Conservation (phyloP, 805 yeast species). For the Metschnikowia dekortorum region DNA sequence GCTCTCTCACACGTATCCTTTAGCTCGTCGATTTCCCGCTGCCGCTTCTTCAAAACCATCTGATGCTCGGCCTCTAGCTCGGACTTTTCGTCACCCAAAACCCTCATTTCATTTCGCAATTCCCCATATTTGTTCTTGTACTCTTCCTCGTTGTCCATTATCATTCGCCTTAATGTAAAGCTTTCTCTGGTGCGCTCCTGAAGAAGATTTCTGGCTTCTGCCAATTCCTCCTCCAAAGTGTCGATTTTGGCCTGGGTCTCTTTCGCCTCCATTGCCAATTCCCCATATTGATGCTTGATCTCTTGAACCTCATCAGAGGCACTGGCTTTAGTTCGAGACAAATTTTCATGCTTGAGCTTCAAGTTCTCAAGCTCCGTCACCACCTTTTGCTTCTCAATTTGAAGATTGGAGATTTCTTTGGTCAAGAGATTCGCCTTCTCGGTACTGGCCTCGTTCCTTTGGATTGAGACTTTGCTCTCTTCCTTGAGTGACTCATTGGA, state of each 20-base stretch:
- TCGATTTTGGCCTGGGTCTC: slow-evolving; percentile 63
- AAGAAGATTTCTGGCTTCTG: slow-evolving; percentile 64
- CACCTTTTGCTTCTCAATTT: slow-evolving; percentile 40
- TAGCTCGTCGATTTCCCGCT: slow-evolving; percentile 62
- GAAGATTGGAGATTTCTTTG: slow-evolving; percentile 37
- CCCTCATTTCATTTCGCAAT: slow-evolving; percentile 46
- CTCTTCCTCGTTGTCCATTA: slow-evolving; percentile 64
- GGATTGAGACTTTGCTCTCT: slow-evolving; percentile 37
- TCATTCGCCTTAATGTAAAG: slow-evolving; percentile 60
- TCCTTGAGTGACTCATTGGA: slow-evolving; percentile 31
- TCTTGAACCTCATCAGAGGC: slow-evolving; percentile 39
- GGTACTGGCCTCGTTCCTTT: slow-evolving; percentile 38
- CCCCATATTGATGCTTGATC: slow-evolving; percentile 67
- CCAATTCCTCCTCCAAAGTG: slow-evolving; percentile 74
- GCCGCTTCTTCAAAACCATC: slow-evolving; percentile 47
- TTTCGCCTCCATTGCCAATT: slow-evolving; percentile 57
- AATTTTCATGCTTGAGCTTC: slow-evolving; percentile 32
- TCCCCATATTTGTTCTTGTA: slow-evolving; percentile 52
- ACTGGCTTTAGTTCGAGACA: slow-evolving; percentile 29
- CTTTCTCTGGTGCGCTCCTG: slow-evolving; percentile 83
- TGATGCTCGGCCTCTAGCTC: slow-evolving; percentile 53
- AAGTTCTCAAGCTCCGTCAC: slow-evolving; percentile 37
- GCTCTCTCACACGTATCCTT: slow-evolving; percentile 41
- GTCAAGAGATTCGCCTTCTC: slow-evolving; percentile 29
- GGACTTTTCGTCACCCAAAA: slow-evolving; percentile 57